Percentiles rank a stretch among this genome's conserved stretches.
These are phyloP conservation scores for Colletotrichum australisinense DNA, from an alignment of 2,329 filamentous ascomycete species.

Conservation along the genomic window DNA sequence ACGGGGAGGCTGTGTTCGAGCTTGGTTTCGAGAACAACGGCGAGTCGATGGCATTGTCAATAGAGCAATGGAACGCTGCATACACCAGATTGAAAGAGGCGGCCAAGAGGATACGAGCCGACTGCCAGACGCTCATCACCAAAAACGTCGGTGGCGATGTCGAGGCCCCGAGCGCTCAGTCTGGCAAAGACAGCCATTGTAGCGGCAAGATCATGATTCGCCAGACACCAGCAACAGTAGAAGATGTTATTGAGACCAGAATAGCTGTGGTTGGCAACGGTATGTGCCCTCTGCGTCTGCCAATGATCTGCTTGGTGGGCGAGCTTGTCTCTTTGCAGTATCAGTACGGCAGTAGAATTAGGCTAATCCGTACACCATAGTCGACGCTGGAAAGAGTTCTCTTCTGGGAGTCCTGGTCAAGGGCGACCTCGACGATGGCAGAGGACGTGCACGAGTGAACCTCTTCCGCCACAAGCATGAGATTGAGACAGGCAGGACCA, in stretches of 20 bases:
- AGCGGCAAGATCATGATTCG: constrained; percentile 91
- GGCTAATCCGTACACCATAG: constrained; percentile 51
- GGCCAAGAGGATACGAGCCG: constrained; percentile 73
- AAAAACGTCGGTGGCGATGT: constrained; percentile 85
- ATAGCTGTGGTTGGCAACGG: constrained; percentile 97
- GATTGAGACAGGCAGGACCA: constrained; percentile 93
- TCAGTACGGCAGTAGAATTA: background rate
- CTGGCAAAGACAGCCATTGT: constrained; percentile 76
- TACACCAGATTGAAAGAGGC: constrained; percentile 73
- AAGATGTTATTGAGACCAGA: constrained; percentile 93
- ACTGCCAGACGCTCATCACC: constrained; percentile 87
- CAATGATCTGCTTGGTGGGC: background rate
- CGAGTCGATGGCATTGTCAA: constrained; percentile 82
- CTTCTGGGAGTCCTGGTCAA: constrained; percentile 96
- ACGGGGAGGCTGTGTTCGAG: constrained; percentile 92
- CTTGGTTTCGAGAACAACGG: constrained; percentile 91
- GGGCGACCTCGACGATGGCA: constrained; percentile 92
- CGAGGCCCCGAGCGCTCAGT: constrained; percentile 73
- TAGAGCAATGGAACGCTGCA: constrained; percentile 80
- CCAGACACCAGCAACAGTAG: constrained; percentile 76
- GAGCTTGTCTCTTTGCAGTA: background rate
- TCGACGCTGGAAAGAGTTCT: constrained; percentile 97
- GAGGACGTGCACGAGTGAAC: constrained; percentile 93
- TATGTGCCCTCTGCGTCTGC: constrained; percentile 46
- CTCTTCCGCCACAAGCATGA: constrained; percentile 98